Base-by-base conservation (phyloP, 2,329 filamentous ascomycete genomes). In the Trichoderma sp. region DNA sequence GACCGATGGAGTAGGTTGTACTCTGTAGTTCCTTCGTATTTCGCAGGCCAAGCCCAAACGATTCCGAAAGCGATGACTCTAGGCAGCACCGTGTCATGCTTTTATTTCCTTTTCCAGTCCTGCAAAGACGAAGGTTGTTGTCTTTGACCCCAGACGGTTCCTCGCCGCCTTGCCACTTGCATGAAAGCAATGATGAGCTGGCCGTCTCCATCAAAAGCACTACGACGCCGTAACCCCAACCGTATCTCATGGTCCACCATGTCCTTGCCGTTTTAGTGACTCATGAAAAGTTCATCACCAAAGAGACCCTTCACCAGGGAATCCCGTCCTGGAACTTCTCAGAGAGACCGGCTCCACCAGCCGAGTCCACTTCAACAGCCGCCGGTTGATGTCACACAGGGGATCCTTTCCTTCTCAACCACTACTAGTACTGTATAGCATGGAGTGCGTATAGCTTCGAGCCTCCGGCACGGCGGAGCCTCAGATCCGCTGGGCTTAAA, bases 401-500 rank as follows among this genome's bases (percentile, higher is more conserved):
- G 50, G n/a, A 64, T 42, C 50, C 60, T 29, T 64, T 64, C 48
- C 48, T 32, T 35, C 52, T 7, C 35, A 37, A 22, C 34, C 7
- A 12, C 35, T 58, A 37, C 32, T n/a, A 59, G 25, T 25, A 59
- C 13, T n/a, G 15, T 17, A 19, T 63, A 52, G 59, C 32, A 63
- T 52, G 45, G 48, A 59, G 45, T 37, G 19, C 45, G 45, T 53
- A n/a, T 52, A 39, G 19, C 45, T 35, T 37, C 39, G 48, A 64
- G 37, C 10, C 52, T 34, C 50, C 61, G 61, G 61, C 61, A 56
- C 27, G 13, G 52, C 61, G 50, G 61, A 64, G 61, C 61, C 61
- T 22, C 37, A 64, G 61, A 64, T 64, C 61, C 61, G 61, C 52
- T 53, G 52, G 50, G 52, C 48, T 66, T 66, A 35, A 66, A 32